These are phyloP conservation scores for Helminthosporium solani DNA, from an alignment of 2,329 filamentous ascomycete genomes.

Conservation along the genomic window DNA sequence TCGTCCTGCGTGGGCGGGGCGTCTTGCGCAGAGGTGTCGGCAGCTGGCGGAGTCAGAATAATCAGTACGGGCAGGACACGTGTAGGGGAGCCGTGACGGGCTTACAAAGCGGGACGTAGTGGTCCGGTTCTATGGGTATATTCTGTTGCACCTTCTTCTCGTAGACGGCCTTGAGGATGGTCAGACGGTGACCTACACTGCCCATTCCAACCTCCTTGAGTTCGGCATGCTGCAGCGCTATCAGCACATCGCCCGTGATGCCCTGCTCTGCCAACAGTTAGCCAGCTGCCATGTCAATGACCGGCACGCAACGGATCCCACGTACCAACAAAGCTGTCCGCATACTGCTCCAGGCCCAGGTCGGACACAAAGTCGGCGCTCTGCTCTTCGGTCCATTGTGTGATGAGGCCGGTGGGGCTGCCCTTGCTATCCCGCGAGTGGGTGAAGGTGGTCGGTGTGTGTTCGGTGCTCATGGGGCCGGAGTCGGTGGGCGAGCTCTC, in stretches of 20 bases:
- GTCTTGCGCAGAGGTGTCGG: constrained; percentile 83
- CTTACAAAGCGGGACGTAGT: constrained; percentile 91
- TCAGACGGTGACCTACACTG: constrained; percentile 91
- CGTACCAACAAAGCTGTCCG: constrained; percentile 78
- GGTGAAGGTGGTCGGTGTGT: constrained; percentile 77
- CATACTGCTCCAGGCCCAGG: constrained; percentile 79
- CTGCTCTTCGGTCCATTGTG: constrained; percentile 81
- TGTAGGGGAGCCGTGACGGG: constrained; percentile 15
- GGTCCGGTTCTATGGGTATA: constrained; percentile 84
- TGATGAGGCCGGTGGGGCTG: constrained; percentile 72
- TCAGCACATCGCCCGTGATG: constrained; percentile 86
- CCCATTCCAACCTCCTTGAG: constrained; percentile 91
- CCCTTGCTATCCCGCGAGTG: constrained; percentile 63
- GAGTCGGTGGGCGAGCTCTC: constrained; percentile 71
- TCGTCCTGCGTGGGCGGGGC: constrained; percentile 89
- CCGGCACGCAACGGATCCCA: constrained; percentile 15
- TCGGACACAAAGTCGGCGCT: constrained; percentile 84
- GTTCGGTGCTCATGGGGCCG: constrained; percentile 68
- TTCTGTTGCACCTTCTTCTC: constrained; percentile 95
- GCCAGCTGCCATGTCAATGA: constrained; percentile 1
- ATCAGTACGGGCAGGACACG: not conserved
- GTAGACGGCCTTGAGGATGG: constrained; percentile 93
- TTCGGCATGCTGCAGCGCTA: constrained; percentile 87
- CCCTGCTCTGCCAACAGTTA: constrained; percentile 70
- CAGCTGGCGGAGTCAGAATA: constrained; percentile 58